Base-by-base conservation (phyloP, 176 grass and related monocot genomes). In the Phoenix roebelenii region DNA sequence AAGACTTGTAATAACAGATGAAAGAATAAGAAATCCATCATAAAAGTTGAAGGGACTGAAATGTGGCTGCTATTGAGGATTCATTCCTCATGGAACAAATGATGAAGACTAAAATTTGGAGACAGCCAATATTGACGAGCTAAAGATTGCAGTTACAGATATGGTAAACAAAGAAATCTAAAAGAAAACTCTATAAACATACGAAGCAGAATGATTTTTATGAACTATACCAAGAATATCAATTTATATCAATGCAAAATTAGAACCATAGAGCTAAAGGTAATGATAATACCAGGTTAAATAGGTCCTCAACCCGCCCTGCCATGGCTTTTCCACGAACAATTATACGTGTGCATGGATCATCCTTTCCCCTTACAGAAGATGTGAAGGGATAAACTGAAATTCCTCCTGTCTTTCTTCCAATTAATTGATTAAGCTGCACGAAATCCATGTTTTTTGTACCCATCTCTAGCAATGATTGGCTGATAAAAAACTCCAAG, bases 361-460 rank as follows among this genome's bases (percentile, higher is more conserved):
- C 93, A 56, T 70, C 72, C 60, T 67, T 88, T 25, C 93, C 87
- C 69, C 79, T 83, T 66, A 92, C 68, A 4, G 93, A 87, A 57
- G 93, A 98, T 58, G 84, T 88, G 52, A 91, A 92, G 17, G 93
- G 93, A 76, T 98, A 98, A 83, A 98, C 87, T 65, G 93, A 98
- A 69, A 98, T 92, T 60, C 93, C 93, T 39, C 93, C 93, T n/a
- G 93, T 92, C 77, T 98, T 97, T 76, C 93, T 92, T 24, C 93
- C 93, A 67, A 98, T 88, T 66, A 98, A 75, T 59, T 98, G 93
- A 80, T 98, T 98, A 74, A 98, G 81, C 74, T 89, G 84, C 66
- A 98, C 93, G 20, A 98, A 98, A 72, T 92, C 93, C 93, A 98
- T 98, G 75, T 98, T 87, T 98, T 98, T 92, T 58, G 87, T 98